Evolutionary conservation across 441 rosid genomes (phyloP).

Genomic region (Manihot esculenta): DNA sequence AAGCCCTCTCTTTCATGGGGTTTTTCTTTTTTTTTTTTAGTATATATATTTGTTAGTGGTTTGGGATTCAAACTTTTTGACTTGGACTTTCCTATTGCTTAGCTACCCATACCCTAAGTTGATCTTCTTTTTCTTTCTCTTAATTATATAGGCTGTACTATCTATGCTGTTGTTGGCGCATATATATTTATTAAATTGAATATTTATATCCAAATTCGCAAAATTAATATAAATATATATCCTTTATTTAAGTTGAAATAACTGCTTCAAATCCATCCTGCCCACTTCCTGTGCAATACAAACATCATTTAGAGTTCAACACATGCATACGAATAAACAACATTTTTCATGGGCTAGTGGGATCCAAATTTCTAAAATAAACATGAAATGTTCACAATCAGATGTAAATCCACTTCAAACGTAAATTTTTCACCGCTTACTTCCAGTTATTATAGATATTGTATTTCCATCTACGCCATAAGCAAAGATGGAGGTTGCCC

Average conservation of each 20-base stretch:
- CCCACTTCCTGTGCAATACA: constrained; percentile 47
- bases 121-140: background rate
- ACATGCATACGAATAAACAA: background rate
- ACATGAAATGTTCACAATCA: background rate
- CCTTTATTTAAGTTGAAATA: too few species aligned
- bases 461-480: background rate
- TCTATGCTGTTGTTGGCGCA: too few species aligned
- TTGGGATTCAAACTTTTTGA: constrained; percentile 40
- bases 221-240: too few species aligned
- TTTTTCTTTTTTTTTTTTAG: background rate
- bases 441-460: background rate
- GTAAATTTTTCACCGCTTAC: background rate
- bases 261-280: constrained; percentile 56
- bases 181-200: too few species aligned
- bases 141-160: background rate
- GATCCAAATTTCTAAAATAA: background rate
- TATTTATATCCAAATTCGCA: too few species aligned
- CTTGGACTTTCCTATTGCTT: constrained; percentile 23
- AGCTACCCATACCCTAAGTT: background rate
- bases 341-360: background rate
- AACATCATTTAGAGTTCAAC: background rate
- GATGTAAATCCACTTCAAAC: background rate
- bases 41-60: constrained; percentile 11
- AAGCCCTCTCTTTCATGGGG: constrained; percentile 27
- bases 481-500: background rate